Conservation (phyloP, 2,329 filamentous ascomycete genomes). For the Colletotrichum sp. region DNA sequence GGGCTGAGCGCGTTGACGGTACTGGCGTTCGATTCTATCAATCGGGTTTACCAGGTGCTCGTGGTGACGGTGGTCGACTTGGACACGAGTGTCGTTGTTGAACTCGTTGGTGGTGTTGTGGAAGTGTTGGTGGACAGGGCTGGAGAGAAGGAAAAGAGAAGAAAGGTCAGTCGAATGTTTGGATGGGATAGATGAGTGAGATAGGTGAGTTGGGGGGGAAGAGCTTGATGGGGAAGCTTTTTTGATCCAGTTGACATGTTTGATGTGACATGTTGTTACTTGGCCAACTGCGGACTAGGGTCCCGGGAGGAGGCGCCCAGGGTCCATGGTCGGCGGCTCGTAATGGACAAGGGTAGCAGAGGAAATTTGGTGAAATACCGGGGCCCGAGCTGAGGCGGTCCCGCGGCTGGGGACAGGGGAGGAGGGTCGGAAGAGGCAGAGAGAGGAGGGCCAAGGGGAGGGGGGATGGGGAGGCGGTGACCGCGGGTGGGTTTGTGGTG, state of each 20-base stretch:
- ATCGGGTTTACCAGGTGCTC: conserved; percentile 55
- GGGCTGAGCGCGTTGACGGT: conserved; percentile 65
- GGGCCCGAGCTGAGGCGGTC: conserved; percentile 15
- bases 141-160: conserved; percentile 22
- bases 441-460: conserved; percentile 1
- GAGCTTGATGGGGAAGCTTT: conserved; percentile 21
- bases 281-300: conserved; percentile 23
- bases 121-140: conserved; percentile 27
- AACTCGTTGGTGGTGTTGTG: conserved; percentile 43
- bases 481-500: conserved; percentile 10
- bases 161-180: conserved; percentile 30
- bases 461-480: neutral
- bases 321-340: conserved; percentile 19
- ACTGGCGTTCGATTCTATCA: conserved; percentile 70
- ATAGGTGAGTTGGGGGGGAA: neutral
- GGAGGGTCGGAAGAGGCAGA: conserved; percentile 3
- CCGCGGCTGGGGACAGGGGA: conserved; percentile 14
- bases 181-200: neutral
- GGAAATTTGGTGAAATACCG: conserved; percentile 18
- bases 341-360: conserved; percentile 12
- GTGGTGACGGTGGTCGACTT: conserved; percentile 62
- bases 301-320: conserved; percentile 17
- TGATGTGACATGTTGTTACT: conserved; percentile 22
- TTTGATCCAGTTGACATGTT: conserved; percentile 14
- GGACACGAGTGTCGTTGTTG: conserved; percentile 66